phyloP scores from a whole-genome alignment of 2,329 filamentous ascomycete genomes.

The Aspergillus neoniger region DNA sequence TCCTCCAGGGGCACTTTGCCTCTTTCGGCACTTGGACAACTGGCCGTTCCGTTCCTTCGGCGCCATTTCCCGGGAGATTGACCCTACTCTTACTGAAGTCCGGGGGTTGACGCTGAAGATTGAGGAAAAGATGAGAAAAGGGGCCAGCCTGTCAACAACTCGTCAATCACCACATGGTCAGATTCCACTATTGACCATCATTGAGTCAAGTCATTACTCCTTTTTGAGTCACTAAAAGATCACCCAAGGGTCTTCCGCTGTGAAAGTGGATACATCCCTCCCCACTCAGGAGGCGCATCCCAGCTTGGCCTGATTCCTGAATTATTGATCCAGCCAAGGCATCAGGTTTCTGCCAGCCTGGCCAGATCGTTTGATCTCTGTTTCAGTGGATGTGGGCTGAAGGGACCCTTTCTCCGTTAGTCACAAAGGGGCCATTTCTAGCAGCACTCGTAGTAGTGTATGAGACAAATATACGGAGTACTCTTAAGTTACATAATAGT shows the following conservation, averaged over 20 bases:
- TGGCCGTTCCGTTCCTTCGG: conserved; percentile 2
- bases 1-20: background rate
- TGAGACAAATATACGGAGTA: too few species aligned
- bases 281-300: conserved; percentile 5
- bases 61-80: background rate
- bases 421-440: too few species aligned
- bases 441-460: too few species aligned
- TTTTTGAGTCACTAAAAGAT: background rate
- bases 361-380: background rate
- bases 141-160: too few species aligned
- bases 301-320: background rate
- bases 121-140: too few species aligned
- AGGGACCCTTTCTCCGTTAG: background rate
- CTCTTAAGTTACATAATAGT: too few species aligned
- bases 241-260: background rate
- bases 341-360: conserved; percentile 4
- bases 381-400: background rate
- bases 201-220: background rate
- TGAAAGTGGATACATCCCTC: conserved; percentile 1
- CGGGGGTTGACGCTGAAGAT: too few species aligned
- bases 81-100: too few species aligned
- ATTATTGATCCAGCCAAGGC: background rate
- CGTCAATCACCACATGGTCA: background rate
- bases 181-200: background rate
- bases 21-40: conserved; percentile 3